Evolutionary conservation across 257 asterid species (phyloP), one percentile per base, ranked within the genome.

Genomic region (Verbena officinalis): DNA sequence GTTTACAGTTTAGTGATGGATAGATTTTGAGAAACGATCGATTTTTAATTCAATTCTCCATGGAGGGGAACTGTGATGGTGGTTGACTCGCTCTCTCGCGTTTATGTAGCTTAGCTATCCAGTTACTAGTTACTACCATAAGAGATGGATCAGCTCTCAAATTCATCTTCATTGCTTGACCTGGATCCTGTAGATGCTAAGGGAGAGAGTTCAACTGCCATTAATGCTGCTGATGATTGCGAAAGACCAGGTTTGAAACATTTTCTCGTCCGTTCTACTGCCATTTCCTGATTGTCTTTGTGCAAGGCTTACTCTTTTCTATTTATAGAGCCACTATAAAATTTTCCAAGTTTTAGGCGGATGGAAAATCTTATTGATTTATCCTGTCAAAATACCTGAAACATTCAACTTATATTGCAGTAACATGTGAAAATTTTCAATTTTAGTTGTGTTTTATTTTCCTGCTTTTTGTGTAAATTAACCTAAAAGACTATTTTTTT

Each of bases 151-250:
- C 71, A 72, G 53, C 79, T 88, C 40, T 65, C 93, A 61, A 91
- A 88, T 72, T 64, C 86, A n/a, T 88, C 88, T 76, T 76, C 96
- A 17, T 67, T 83, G 74, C 96, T 91, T 44, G 87, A 78, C 36
- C 60, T 86, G 71, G 95, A 84, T 52, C 84, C 69, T 17, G 81
- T 73, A 42, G 97, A 79, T 62, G 59, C 79, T n/a, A 55, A 53
- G 27, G 77, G 44, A 23, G 59, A 65, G 4, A 52, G 4, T 65
- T 56, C 54, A 42, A 36, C 43, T 64, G 57, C 54, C 50, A 69
- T 53, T 2, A 55, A 68, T 68, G 76, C 68, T 16, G 60, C 39
- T 44, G 80, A 67, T 59, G 43, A 33, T 61, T 39, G 58, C 60
- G 72, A 67, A 38, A 43, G 7, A 12, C 63, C 21, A 77, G 78